Conservation (phyloP, 176 grass and related monocot species). For the Rhynchospora breviuscula region DNA sequence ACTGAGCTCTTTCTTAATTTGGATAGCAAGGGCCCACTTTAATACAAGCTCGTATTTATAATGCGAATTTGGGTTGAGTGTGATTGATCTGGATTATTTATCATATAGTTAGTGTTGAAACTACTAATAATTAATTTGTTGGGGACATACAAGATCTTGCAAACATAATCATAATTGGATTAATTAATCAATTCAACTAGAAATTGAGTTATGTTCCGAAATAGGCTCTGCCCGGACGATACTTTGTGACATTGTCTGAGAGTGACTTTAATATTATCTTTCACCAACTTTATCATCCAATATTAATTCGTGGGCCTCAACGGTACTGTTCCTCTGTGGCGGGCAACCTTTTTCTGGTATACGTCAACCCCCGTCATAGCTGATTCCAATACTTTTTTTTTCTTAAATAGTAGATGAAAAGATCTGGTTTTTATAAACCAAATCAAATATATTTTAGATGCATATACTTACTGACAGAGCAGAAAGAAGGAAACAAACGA, state of each 20-base stretch:
- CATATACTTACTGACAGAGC: too few relatives aligned
- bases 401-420: too few relatives aligned
- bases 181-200: neutral
- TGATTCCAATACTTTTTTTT: neutral
- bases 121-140: neutral
- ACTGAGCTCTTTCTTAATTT: neutral
- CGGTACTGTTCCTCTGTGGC: neutral
- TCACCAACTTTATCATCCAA: constrained; percentile 14
- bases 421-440: too few relatives aligned
- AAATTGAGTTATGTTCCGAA: neutral
- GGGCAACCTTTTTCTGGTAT: neutral
- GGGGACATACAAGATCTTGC: neutral
- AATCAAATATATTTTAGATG: too few relatives aligned
- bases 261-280: neutral
- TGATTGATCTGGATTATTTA: neutral
- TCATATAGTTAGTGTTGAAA: neutral
- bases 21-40: neutral
- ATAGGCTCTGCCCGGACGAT: neutral
- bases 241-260: neutral
- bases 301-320: constrained; percentile 27
- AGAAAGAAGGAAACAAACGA: too few relatives aligned
- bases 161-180: neutral
- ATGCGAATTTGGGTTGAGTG: neutral
- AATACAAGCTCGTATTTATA: neutral
- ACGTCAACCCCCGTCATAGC: neutral